phyloP scores from a whole-genome alignment of 139 green algal species.

The Chlorella sorokiniana region DNA sequence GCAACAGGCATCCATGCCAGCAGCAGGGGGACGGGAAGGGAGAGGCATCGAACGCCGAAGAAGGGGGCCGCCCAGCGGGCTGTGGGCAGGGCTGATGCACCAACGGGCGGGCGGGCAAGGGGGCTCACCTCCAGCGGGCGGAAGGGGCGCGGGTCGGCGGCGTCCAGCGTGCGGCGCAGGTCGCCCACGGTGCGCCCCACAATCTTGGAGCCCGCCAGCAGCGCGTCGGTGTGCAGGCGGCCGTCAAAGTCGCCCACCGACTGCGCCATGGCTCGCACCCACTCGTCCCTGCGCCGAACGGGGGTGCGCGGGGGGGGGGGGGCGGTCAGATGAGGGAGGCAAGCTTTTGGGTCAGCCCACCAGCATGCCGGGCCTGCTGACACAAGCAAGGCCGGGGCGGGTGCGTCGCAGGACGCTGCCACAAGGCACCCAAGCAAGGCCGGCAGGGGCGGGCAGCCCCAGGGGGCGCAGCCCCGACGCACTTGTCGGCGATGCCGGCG shows the following conservation, averaged over 20 bases:
- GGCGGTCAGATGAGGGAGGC: too few species aligned
- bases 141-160: conserved; percentile 23
- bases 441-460: background rate
- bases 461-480: background rate
- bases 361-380: too few species aligned
- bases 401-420: background rate
- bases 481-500: conserved; percentile 14
- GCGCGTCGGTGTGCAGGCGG: conserved; percentile 26
- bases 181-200: conserved; percentile 25
- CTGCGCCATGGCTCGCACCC: conserved; percentile 33
- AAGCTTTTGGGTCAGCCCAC: too few species aligned
- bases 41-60: too few species aligned
- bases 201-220: conserved; percentile 13
- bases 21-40: too few species aligned
- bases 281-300: conserved; percentile 52
- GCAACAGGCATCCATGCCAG: too few species aligned
- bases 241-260: conserved; percentile 44
- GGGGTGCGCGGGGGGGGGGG: too few species aligned
- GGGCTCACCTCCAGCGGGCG: conserved; percentile 34
- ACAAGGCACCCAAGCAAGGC: background rate
- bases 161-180: background rate
- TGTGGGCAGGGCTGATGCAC: background rate
- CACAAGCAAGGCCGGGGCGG: too few species aligned
- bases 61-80: too few species aligned
- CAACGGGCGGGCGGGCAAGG: background rate